Percentiles rank a stretch among this genome's conserved stretches.
Conservation (phyloP, 495 filamentous ascomycete species). For the Lepraria neglecta region DNA sequence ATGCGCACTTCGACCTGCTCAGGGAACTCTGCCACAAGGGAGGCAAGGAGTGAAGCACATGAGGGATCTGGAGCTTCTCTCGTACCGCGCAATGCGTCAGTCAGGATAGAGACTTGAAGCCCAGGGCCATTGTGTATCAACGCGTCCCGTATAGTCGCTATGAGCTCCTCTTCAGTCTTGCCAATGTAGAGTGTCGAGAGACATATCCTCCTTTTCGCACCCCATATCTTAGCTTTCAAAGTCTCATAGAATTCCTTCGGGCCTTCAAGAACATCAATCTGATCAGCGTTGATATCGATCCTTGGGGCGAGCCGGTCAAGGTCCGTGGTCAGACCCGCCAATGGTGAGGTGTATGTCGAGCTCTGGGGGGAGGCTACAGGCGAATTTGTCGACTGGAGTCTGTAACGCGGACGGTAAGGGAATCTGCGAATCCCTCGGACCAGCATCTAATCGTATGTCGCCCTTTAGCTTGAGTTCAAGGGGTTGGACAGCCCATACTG, state of each 20-base stretch:
- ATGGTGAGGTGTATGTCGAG: conserved; percentile 26
- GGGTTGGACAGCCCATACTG: not conserved
- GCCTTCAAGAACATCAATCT: conserved; percentile 69
- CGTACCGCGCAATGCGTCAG: conserved; percentile 85
- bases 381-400: conserved; percentile 4
- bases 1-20: conserved; percentile 89
- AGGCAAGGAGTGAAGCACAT: conserved; percentile 80
- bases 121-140: conserved; percentile 67
- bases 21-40: conserved; percentile 69
- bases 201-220: conserved; percentile 73
- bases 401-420: not conserved
- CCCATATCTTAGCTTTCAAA: conserved; percentile 78
- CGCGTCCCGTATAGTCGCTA: conserved; percentile 69
- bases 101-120: conserved; percentile 84
- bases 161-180: conserved; percentile 85
- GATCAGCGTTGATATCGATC: conserved; percentile 76
- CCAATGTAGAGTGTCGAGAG: conserved; percentile 94
- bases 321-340: conserved; percentile 67
- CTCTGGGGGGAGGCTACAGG: not conserved
- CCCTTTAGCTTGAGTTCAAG: not conserved
- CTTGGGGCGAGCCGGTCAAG: conserved; percentile 83
- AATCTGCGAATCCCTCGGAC: conserved; percentile 4
- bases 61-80: conserved; percentile 83
- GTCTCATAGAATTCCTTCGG: conserved; percentile 82
- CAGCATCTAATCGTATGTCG: conserved; percentile 18